Evolutionary conservation across 345 rosid genomes (phyloP), one percentile per base, ranked within the genome.

Genomic region (Lepidium sativum): DNA sequence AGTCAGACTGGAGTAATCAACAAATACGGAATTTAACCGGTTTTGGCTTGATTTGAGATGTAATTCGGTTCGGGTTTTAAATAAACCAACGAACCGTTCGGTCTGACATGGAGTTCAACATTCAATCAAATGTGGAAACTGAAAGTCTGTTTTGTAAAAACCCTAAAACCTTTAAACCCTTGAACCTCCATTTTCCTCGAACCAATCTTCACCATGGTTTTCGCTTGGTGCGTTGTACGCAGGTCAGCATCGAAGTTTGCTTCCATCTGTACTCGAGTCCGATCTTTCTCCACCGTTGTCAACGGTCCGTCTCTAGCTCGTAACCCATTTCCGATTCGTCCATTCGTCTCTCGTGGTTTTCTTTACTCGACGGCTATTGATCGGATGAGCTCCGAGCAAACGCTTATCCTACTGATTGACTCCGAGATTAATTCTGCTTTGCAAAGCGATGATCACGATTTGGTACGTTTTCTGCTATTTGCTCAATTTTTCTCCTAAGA

Each of bases 341-440:
- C 67, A 4, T 71, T 78, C 34, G 40, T 57, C 43, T 72, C 69
- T 9, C 57, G 27, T 10, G 31, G 42, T 29, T 39, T 57, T 38
- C 60, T 40, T 69, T 86, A 65, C 80, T 81, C 91, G 21, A 75
- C 81, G 15, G 85, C 79, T 52, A 13, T 76, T 34, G 66, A 50
- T 37, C 78, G 74, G 34, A 33, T 78, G 34, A 59, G 73, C 40
- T 75, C 88, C 20, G 82, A 80, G 52, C 87, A 86, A 78, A 61
- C 79, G 9, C 88, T 89, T 42, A 70, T 86, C 67, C 81, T 77
- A 7, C 70, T 80, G 37, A 71, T 92, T 17, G 87, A 87, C 2
- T 72, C 86, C 5, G 89, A 89, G 80, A 82, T 89, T 72, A 71
- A 78, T 54, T 72, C 81, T 53, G 86, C 91, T 51, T 53, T 42